These are phyloP conservation scores for Penicillium sp. DNA, from an alignment of 2,329 filamentous ascomycete species.

Conservation along the genomic window DNA sequence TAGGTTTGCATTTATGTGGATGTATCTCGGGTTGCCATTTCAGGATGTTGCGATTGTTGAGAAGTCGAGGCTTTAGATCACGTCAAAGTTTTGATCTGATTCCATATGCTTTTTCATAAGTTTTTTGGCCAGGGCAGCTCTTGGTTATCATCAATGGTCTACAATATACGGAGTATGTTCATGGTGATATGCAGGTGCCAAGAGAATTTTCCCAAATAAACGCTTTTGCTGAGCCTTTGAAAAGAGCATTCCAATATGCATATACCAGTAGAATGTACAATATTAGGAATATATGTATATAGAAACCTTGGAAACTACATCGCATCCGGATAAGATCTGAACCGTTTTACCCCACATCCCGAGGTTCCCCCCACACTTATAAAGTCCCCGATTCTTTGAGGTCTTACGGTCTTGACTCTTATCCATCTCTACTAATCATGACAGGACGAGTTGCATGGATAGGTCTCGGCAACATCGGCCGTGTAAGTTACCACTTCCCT, in stretches of 20 bases:
- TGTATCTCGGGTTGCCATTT: conserved; percentile 56
- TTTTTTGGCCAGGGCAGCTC: not conserved
- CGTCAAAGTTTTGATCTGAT: not conserved
- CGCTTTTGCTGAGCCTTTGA: not conserved
- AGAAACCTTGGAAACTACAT: not conserved
- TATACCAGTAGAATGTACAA: too few species aligned
- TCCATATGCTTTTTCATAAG: not conserved
- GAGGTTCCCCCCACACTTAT: conserved; percentile 10
- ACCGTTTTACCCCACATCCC: conserved; percentile 14
- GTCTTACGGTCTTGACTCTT: not conserved
- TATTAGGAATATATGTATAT: too few species aligned
- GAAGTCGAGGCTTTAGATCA: conserved; percentile 14
- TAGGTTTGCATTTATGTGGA: conserved; percentile 57
- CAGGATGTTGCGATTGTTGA: conserved; percentile 27
- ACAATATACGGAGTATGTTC: too few species aligned
- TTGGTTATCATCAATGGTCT: not conserved
- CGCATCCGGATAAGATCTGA: conserved; percentile 14
- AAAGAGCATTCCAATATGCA: not conserved
- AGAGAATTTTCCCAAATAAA: not conserved
- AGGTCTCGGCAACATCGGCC: conserved; percentile 84
- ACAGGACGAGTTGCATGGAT: conserved; percentile 64
- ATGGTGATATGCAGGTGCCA: not conserved
- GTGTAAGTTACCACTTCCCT: conserved; percentile 51
- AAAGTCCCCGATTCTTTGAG: not conserved
- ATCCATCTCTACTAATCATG: conserved; percentile 15